Conservation (phyloP, 2,329 filamentous ascomycete species). For the Colletotrichum sp. region DNA sequence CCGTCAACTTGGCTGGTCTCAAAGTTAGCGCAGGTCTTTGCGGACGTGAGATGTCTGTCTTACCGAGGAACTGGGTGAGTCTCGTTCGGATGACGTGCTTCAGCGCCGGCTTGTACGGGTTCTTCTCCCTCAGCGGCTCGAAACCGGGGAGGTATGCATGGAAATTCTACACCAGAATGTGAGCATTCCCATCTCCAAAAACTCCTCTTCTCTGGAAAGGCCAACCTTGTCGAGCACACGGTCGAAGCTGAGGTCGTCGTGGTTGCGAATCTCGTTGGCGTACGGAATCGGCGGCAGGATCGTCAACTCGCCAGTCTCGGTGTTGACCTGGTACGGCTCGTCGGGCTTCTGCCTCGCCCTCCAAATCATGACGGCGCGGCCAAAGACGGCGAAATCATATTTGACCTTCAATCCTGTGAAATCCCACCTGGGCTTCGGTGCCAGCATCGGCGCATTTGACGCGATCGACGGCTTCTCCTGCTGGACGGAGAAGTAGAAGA, state of each 20-base stretch:
- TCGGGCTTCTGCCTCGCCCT: neutral
- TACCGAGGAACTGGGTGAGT: constrained; percentile 17
- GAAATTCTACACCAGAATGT: neutral
- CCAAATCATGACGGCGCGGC: neutral
- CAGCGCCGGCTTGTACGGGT: constrained; percentile 3
- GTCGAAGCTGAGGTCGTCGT: constrained; percentile 15
- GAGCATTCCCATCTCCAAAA: neutral
- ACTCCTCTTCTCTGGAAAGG: neutral
- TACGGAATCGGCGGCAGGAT: constrained; percentile 9
- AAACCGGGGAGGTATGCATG: constrained; percentile 6
- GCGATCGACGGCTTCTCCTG: neutral
- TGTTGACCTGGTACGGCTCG: constrained; percentile 1
- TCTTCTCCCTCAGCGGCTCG: constrained; percentile 7
- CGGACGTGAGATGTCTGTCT: neutral
- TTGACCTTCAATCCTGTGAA: constrained; percentile 10
- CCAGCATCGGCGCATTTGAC: neutral
- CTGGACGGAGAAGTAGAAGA: constrained; percentile 16
- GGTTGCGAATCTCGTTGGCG: constrained; percentile 18
- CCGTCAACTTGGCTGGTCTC: constrained; percentile 2
- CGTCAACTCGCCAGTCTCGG: constrained; percentile 14
- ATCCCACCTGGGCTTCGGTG: constrained; percentile 3
- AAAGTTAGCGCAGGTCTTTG: neutral
- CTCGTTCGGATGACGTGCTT: constrained; percentile 14
- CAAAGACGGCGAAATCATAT: constrained; percentile 1
- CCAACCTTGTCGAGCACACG: constrained; percentile 11